phyloP scores from a whole-genome alignment of 192 early-diverging fungal species.

The Umbelopsis vinacea region DNA sequence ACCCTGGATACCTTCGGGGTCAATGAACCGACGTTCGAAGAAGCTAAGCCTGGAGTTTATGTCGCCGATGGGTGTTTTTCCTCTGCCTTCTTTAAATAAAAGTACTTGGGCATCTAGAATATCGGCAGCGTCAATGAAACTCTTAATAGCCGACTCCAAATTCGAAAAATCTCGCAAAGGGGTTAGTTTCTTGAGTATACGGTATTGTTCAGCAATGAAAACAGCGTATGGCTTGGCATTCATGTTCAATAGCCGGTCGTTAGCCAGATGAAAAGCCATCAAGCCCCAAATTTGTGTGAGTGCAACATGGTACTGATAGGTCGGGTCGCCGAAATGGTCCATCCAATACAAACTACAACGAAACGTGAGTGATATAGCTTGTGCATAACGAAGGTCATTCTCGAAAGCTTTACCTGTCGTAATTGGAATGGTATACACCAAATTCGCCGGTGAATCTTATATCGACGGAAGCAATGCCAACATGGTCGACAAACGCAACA shows the following conservation, averaged over 20 bases:
- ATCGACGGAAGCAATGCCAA: slow-evolving; percentile 58
- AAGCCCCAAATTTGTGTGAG: slow-evolving; percentile 52
- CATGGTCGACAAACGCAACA: slow-evolving; percentile 57
- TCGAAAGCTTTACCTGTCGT: slow-evolving; percentile 44
- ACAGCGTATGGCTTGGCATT: slow-evolving; percentile 47
- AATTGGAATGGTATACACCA: slow-evolving; percentile 62
- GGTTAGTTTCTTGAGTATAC: slow-evolving; percentile 18
- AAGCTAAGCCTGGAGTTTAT: slow-evolving; percentile 50
- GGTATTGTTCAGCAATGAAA: slow-evolving; percentile 42
- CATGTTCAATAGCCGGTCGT: slow-evolving; percentile 45
- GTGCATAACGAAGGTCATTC: neutral
- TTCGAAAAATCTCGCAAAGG: slow-evolving; percentile 1
- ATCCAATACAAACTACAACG: slow-evolving; percentile 57
- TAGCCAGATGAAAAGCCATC: slow-evolving; percentile 47
- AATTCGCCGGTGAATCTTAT: slow-evolving; percentile 51
- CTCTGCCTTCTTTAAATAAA: slow-evolving; percentile 41
- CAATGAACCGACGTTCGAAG: slow-evolving; percentile 61
- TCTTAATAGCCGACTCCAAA: slow-evolving; percentile 15
- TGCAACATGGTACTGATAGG: slow-evolving; percentile 55
- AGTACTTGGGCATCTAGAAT: slow-evolving; percentile 39
- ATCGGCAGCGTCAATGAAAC: slow-evolving; percentile 25
- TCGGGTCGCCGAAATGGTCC: slow-evolving; percentile 58
- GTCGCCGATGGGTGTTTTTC: slow-evolving; percentile 14
- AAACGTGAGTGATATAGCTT: neutral
- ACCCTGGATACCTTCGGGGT: slow-evolving; percentile 55